Evolutionary conservation across 495 filamentous ascomycete species (phyloP), one percentile per base, ranked within the genome.

Genomic region (Neurospora sp.): DNA sequence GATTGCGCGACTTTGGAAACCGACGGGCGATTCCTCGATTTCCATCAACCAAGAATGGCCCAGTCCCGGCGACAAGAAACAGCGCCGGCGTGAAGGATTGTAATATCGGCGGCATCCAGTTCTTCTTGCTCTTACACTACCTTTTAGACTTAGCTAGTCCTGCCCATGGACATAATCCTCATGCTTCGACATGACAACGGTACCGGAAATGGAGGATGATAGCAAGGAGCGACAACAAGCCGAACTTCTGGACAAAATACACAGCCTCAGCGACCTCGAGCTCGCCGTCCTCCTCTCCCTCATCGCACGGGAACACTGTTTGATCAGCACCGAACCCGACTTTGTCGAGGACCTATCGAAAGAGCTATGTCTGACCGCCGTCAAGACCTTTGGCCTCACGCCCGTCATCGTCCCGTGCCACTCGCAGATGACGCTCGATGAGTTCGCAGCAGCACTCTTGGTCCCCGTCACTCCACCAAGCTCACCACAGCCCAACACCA

Each of bases 261-360:
- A 92, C 80, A 85, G 86, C 69, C 84, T 98, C 54, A 93, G 92
- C 72, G 96, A 97, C 82, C 86, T 98, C 69, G 94, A 97, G 82
- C 88, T 99, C 54, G 96, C 96, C 37, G 83, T 91, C 14, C 86
- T 98, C 27, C 85, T 98, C 70, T 95, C 90, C 77, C 87, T 97
- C 39, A 85, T 92, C 72, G 88, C 90, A 35, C 88, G 89, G 72
- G 91, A 96, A 81, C 95, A 98, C 79, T 97, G 93, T 81, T 89
- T 98, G 73, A 89, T 98, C 77, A 90, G 92, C 81, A 91, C 92
- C 48, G 89, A 91, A 11, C 81, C 84, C 31, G 83, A 87, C 39
- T 84, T 82, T 71, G 78, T 94, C 59, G 84, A 91, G 78, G 85
- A 88, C 73, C 83, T 97, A 39, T 86, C 89, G 48, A 84, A 89